phyloP scores from a whole-genome alignment of 1,284 basidiomycete genomes.

The Phellopilus nigrolimitatus region DNA sequence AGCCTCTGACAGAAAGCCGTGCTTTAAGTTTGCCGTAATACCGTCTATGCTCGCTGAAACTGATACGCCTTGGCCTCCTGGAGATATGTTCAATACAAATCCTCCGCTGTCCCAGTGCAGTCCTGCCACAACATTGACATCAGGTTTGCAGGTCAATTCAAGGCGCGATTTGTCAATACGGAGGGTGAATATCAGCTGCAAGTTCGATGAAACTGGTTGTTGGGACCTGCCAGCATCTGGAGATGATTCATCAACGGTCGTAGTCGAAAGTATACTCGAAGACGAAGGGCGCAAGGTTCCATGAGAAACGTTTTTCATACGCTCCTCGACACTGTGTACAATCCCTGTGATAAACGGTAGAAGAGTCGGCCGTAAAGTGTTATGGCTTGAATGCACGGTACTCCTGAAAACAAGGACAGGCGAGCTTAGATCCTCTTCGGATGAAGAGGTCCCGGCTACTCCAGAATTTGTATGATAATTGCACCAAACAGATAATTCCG shows the following conservation, averaged over 20 bases:
- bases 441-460: constrained; percentile 19
- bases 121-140: constrained; percentile 83
- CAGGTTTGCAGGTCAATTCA: constrained; percentile 80
- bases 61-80: constrained; percentile 62
- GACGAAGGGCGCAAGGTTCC: neutral
- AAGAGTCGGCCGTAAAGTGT: constrained; percentile 74
- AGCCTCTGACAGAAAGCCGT: constrained; percentile 77
- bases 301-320: constrained; percentile 42
- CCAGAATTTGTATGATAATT: constrained; percentile 65
- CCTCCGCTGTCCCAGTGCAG: constrained; percentile 91
- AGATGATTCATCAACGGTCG: constrained; percentile 1
- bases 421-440: constrained; percentile 35
- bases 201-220: constrained; percentile 33
- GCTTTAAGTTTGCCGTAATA: constrained; percentile 71
- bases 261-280: constrained; percentile 18
- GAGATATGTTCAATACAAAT: constrained; percentile 73
- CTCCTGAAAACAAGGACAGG: constrained; percentile 69
- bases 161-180: constrained; percentile 86
- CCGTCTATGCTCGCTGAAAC: constrained; percentile 79
- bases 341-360: constrained; percentile 81
- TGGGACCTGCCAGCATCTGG: neutral
- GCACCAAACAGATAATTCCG: constrained; percentile 78
- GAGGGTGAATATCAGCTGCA: constrained; percentile 78
- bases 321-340: constrained; percentile 57
- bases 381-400: constrained; percentile 83